phyloP scores from a whole-genome alignment of 495 filamentous ascomycete species.

The Neurospora sublineolata region DNA sequence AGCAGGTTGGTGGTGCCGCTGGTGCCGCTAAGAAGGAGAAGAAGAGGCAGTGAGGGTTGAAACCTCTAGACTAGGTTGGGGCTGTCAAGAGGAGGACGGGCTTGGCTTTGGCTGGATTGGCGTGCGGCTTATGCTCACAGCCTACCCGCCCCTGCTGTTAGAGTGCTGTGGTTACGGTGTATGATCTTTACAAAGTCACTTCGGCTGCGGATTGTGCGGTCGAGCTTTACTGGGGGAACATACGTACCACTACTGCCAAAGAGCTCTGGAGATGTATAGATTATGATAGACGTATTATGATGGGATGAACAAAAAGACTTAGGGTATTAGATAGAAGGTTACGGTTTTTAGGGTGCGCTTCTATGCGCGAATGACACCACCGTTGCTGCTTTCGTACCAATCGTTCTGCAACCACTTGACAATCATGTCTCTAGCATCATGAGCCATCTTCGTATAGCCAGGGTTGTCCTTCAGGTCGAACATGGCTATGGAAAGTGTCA shows the following conservation, averaged over 20 bases:
- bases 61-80: neutral
- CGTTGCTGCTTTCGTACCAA: slow-evolving; percentile 35
- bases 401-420: slow-evolving; percentile 45
- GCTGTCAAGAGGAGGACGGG: neutral
- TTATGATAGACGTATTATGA: neutral
- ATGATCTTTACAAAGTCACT: neutral
- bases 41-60: slow-evolving; percentile 12
- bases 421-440: slow-evolving; percentile 54
- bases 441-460: slow-evolving; percentile 56
- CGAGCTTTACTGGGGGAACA: neutral
- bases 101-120: neutral
- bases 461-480: slow-evolving; percentile 74
- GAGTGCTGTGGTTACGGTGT: neutral
- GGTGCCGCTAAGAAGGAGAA: slow-evolving; percentile 15
- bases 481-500: slow-evolving; percentile 44
- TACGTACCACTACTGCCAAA: neutral
- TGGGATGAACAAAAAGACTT: neutral
- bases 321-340: neutral
- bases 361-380: slow-evolving; percentile 11
- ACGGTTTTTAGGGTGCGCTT: neutral
- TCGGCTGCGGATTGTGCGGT: neutral
- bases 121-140: neutral
- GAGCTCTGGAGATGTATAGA: neutral
- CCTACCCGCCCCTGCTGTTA: neutral
- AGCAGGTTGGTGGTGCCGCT: slow-evolving; percentile 46